Evolutionary conservation across 2,329 filamentous ascomycete species (phyloP).

Genomic region (Phialemonium atrogriseum): DNA sequence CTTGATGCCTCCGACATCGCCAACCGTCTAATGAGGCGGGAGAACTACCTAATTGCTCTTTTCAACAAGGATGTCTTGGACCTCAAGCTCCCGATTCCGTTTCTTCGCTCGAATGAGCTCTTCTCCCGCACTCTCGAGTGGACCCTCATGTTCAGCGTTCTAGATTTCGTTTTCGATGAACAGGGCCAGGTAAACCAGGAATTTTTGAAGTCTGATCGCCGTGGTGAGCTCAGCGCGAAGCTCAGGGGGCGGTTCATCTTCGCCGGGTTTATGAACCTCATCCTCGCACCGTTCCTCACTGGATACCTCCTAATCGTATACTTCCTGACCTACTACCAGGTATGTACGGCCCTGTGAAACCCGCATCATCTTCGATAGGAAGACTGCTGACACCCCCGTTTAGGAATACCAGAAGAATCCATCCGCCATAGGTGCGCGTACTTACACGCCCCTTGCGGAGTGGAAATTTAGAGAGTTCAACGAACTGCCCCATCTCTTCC

Average conservation of each 20-base stretch:
- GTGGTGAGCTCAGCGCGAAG: constrained; percentile 68
- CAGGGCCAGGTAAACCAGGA: constrained; percentile 78
- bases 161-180: constrained; percentile 91
- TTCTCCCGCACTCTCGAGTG: constrained; percentile 88
- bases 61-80: constrained; percentile 96
- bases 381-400: constrained; percentile 1
- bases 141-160: constrained; percentile 82
- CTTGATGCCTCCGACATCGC: constrained; percentile 96
- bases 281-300: constrained; percentile 83
- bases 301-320: constrained; percentile 80
- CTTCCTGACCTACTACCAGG: constrained; percentile 91
- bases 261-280: constrained; percentile 75
- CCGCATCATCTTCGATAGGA: not conserved
- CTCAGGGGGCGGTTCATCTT: constrained; percentile 72
- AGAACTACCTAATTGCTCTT: constrained; percentile 93
- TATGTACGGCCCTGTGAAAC: constrained; percentile 38
- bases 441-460: constrained; percentile 87
- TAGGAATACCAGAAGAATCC: constrained; percentile 95
- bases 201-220: constrained; percentile 76
- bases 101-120: constrained; percentile 68
- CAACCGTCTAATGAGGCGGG: constrained; percentile 89
- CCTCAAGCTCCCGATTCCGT: constrained; percentile 76
- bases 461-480: constrained; percentile 99
- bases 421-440: constrained; percentile 73
- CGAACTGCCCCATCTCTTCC: constrained; percentile 85